These are phyloP conservation scores for Auricularia heimuer DNA, from an alignment of 768 basidiomycete species.

Conservation along the genomic window DNA sequence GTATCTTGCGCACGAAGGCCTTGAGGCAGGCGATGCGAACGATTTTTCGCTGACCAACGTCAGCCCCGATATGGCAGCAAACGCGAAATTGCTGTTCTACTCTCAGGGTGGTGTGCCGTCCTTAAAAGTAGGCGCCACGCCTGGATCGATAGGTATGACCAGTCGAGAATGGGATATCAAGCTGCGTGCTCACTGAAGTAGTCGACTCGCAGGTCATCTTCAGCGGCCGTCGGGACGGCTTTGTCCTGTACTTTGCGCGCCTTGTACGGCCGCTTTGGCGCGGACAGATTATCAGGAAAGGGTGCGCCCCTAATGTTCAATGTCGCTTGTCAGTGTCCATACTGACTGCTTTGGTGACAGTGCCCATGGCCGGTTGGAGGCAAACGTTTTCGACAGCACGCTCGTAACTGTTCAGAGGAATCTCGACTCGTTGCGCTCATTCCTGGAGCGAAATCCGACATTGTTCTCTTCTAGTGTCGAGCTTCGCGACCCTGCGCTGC, in stretches of 20 bases:
- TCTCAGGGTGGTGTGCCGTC: slow-evolving; percentile 49
- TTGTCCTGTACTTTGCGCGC: slow-evolving; percentile 79
- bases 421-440: slow-evolving; percentile 62
- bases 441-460: slow-evolving; percentile 73
- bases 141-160: background rate
- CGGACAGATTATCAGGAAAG: slow-evolving; percentile 54
- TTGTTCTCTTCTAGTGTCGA: slow-evolving; percentile 69
- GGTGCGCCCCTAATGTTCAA: slow-evolving; percentile 29
- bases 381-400: slow-evolving; percentile 51
- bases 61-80: slow-evolving; percentile 40
- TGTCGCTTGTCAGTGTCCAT: background rate
- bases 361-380: slow-evolving; percentile 29
- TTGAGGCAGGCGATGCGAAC: background rate
- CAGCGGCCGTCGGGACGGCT: slow-evolving; percentile 81
- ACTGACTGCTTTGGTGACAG: background rate
- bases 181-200: background rate
- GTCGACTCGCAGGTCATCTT: slow-evolving; percentile 64
- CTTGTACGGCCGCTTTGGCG: slow-evolving; percentile 85
- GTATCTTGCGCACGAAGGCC: slow-evolving; percentile 41
- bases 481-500: slow-evolving; percentile 43
- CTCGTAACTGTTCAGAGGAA: slow-evolving; percentile 73
- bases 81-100: slow-evolving; percentile 18
- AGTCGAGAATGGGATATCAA: background rate
- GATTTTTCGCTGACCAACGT: slow-evolving; percentile 32
- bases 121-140: slow-evolving; percentile 38